Percentiles rank a stretch among this genome's conserved stretches.
Evolutionary conservation across 1,139 yeast species (phyloP).

Genomic region (Tardiomyces depauwii): DNA sequence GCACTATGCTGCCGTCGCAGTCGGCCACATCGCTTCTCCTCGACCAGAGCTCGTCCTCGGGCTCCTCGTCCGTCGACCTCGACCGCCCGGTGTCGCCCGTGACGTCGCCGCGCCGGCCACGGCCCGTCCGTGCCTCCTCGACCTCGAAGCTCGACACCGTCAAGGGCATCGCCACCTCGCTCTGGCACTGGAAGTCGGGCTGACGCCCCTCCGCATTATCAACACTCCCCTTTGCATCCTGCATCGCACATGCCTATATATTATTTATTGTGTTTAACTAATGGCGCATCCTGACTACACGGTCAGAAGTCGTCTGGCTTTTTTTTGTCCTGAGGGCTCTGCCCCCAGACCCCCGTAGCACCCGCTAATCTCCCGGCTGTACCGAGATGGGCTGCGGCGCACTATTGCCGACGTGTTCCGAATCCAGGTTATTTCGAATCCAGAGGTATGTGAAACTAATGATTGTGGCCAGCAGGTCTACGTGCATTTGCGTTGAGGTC

Average conservation of each 20-base stretch:
- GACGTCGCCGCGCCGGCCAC: background rate
- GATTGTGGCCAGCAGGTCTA: slow-evolving; percentile 1
- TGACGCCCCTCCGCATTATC: too few relatives aligned
- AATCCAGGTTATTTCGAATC: slow-evolving; percentile 69
- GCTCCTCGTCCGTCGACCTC: background rate
- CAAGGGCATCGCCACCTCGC: background rate
- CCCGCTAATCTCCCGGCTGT: slow-evolving; percentile 61
- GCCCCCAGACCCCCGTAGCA: too few relatives aligned
- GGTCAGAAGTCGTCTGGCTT: too few relatives aligned
- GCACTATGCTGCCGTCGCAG: background rate
- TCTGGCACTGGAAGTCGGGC: background rate
- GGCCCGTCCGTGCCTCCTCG: background rate
- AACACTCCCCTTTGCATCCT: too few relatives aligned
- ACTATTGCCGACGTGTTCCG: slow-evolving; percentile 85
- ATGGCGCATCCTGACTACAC: too few relatives aligned
- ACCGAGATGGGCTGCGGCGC: slow-evolving; percentile 56
- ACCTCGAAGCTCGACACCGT: background rate
- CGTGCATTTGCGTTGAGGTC: background rate
- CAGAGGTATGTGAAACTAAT: slow-evolving; percentile 23
- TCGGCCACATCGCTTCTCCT: background rate
- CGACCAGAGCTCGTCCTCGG: background rate
- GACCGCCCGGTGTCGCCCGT: background rate
- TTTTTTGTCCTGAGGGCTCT: too few relatives aligned
- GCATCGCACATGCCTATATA: too few relatives aligned
- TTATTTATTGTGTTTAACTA: too few relatives aligned